Evolutionary conservation across 352 stramenopile genomes (phyloP).

Genomic region (Phytophthora pini): DNA sequence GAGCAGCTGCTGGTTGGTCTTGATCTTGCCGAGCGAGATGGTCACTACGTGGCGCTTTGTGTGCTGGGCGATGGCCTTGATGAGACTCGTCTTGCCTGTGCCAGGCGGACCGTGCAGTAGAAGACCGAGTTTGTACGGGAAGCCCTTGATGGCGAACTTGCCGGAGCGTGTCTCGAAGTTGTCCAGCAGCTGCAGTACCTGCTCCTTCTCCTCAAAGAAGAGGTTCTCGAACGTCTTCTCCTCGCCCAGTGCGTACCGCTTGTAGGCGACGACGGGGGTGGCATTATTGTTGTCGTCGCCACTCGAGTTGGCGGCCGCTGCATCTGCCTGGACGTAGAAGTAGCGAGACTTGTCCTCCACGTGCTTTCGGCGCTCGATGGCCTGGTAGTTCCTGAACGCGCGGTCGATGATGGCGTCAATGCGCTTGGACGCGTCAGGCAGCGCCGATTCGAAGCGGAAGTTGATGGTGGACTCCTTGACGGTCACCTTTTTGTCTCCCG

Average conservation of each 20-base stretch:
- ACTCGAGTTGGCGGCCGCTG: slow-evolving; percentile 9
- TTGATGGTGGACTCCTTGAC: slow-evolving; percentile 36
- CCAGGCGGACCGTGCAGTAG: slow-evolving; percentile 89
- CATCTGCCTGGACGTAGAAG: slow-evolving; percentile 47
- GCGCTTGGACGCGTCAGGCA: slow-evolving; percentile 39
- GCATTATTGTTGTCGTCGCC: slow-evolving; percentile 18
- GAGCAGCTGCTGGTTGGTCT: slow-evolving; percentile 85
- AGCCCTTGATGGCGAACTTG: slow-evolving; percentile 89
- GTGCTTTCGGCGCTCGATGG: slow-evolving; percentile 41
- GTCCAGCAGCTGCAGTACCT: slow-evolving; percentile 73
- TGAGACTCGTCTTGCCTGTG: slow-evolving; percentile 92
- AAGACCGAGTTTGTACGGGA: slow-evolving; percentile 90
- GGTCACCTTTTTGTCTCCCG: slow-evolving; percentile 29
- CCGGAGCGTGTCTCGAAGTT: slow-evolving; percentile 70
- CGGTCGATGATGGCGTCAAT: slow-evolving; percentile 52
- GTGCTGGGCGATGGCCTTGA: slow-evolving; percentile 88
- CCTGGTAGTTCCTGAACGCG: slow-evolving; percentile 49
- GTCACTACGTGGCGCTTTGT: slow-evolving; percentile 82
- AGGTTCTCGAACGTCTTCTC: slow-evolving; percentile 91
- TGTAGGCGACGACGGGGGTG: slow-evolving; percentile 37
- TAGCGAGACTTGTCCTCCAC: slow-evolving; percentile 52
- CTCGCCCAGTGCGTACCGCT: slow-evolving; percentile 84
- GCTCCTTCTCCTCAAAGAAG: slow-evolving; percentile 88
- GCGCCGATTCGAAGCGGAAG: slow-evolving; percentile 35
- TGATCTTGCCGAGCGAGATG: slow-evolving; percentile 75